A percentile compares a stretch with the other conserved stretches of the same genome.
Conservation (phyloP, 768 basidiomycete genomes). For the Suillus subalutaceus region DNA sequence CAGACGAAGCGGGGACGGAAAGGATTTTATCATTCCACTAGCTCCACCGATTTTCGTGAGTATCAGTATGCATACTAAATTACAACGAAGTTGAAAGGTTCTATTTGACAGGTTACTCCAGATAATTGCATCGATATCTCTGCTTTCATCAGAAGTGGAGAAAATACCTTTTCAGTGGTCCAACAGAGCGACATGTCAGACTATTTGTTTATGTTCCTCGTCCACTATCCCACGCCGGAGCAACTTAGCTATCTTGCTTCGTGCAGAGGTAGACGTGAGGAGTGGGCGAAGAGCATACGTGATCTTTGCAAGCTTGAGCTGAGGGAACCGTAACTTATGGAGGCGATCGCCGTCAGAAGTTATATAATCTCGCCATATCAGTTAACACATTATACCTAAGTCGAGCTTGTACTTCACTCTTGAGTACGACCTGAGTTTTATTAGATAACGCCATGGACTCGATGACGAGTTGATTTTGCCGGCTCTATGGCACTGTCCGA, state of each 20-base stretch:
- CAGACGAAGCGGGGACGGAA: slow-evolving; percentile 12
- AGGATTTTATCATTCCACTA: slow-evolving; percentile 20
- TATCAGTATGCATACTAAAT: slow-evolving; percentile 29
- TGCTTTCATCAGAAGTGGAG: slow-evolving; percentile 42
- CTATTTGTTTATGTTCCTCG: slow-evolving; percentile 49
- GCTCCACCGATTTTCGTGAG: slow-evolving; percentile 37
- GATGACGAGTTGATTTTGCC: too few species aligned
- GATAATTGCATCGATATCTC: slow-evolving; percentile 59
- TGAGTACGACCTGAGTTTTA: too few species aligned
- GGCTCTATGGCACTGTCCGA: not conserved
- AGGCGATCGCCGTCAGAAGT: not conserved
- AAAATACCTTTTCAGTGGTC: slow-evolving; percentile 45
- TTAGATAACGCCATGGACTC: too few species aligned
- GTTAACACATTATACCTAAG: not conserved
- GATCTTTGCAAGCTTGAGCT: slow-evolving; percentile 16
- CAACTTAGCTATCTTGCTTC: slow-evolving; percentile 40
- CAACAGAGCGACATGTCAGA: slow-evolving; percentile 47
- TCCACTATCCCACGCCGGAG: slow-evolving; percentile 48
- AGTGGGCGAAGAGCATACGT: slow-evolving; percentile 26
- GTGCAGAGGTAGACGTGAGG: slow-evolving; percentile 18
- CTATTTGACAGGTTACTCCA: slow-evolving; percentile 42
- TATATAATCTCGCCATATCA: not conserved
- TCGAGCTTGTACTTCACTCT: too few species aligned
- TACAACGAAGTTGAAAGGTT: not conserved
- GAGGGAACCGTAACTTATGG: not conserved